Conservation (phyloP, 352 stramenopile genomes). For the Globisporangium takayamanum region DNA sequence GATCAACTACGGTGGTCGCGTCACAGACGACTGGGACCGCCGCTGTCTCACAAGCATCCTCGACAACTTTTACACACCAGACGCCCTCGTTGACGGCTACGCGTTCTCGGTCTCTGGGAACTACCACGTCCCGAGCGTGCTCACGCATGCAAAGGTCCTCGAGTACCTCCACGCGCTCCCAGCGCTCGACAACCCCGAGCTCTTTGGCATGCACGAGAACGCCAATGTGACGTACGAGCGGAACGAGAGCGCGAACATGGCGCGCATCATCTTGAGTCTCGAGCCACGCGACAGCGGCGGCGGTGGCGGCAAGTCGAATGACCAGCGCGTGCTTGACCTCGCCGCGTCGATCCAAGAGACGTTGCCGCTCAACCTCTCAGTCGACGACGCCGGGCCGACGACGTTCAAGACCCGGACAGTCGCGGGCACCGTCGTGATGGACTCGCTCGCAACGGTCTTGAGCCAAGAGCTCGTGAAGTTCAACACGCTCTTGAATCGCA, state of each 20-base stretch:
- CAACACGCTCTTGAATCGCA: conserved; percentile 84
- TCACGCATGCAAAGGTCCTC: conserved; percentile 48
- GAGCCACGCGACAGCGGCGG: conserved; percentile 77
- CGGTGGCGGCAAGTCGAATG: conserved; percentile 53
- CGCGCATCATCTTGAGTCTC: conserved; percentile 84
- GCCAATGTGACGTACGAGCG: conserved; percentile 92
- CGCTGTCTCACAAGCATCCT: conserved; percentile 92
- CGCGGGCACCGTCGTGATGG: conserved; percentile 82
- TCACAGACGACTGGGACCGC: conserved; percentile 94
- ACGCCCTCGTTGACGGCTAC: conserved; percentile 77
- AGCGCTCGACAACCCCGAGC: conserved; percentile 85
- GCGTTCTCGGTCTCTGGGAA: conserved; percentile 84
- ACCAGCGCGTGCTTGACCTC: conserved; percentile 82
- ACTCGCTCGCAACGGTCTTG: conserved; percentile 91
- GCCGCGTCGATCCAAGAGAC: conserved; percentile 59
- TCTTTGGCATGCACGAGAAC: conserved; percentile 97
- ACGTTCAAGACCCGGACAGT: conserved; percentile 89
- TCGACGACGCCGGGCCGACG: conserved; percentile 84
- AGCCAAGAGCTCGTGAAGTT: conserved; percentile 94
- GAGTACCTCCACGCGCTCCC: conserved; percentile 84
- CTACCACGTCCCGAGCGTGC: conserved; percentile 76
- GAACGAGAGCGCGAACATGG: conserved; percentile 87
- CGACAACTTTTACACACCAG: conserved; percentile 85
- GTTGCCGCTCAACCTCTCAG: conserved; percentile 52
- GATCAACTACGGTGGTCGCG: conserved; percentile 95